These are phyloP conservation scores for Inga leiocalycina DNA, from an alignment of 306 rosid genomes.

Conservation along the genomic window DNA sequence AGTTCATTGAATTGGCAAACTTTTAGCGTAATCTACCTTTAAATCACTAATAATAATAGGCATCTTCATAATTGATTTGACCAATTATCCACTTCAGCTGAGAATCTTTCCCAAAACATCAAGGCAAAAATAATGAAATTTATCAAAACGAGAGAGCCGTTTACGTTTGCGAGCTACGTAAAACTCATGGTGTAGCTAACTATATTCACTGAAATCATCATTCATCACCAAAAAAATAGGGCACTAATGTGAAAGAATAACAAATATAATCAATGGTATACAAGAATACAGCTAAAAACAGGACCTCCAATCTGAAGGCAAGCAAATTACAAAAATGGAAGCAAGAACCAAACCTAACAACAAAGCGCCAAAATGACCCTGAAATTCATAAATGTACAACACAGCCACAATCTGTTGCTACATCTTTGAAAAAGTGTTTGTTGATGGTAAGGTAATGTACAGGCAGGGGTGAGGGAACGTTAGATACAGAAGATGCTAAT, in stretches of 20 bases:
- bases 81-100: background rate
- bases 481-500: conserved; percentile 32
- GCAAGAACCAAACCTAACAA: conserved; percentile 30
- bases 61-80: background rate
- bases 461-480: conserved; percentile 38
- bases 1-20: background rate
- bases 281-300: conserved; percentile 35
- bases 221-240: conserved; percentile 21
- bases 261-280: conserved; percentile 38
- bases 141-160: background rate
- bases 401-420: conserved; percentile 34
- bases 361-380: conserved; percentile 30
- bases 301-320: conserved; percentile 43
- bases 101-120: background rate
- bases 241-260: conserved; percentile 51
- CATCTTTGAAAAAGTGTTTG: conserved; percentile 31
- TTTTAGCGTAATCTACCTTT: too few species aligned
- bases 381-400: conserved; percentile 37
- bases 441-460: conserved; percentile 44
- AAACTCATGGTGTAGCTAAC: conserved; percentile 20
- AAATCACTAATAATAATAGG: background rate
- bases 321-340: conserved; percentile 36
- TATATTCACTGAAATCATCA: conserved; percentile 33
- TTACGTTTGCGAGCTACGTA: background rate
- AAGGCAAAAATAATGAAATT: background rate